Evolutionary conservation across 495 filamentous ascomycete genomes (phyloP), one percentile per base, ranked within the genome.

Genomic region (Hypoxylon fuscum): DNA sequence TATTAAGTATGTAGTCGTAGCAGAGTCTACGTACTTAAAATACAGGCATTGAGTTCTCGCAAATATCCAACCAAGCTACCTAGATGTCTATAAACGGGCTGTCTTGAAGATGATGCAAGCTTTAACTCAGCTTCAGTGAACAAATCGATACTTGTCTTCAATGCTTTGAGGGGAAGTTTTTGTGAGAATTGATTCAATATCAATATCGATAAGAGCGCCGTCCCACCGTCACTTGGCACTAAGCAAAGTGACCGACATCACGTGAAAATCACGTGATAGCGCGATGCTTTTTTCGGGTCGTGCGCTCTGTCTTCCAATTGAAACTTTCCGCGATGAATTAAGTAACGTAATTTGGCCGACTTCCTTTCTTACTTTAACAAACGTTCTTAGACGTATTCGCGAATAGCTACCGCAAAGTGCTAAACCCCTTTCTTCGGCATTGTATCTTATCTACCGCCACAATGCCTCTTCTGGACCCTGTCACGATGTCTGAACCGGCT

Each of bases 381-480:
- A 20, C 38, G 18, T 21, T 22, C 9, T 14, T 18, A 2, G 34
- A 37, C 34, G 34, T 14, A 22, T 48, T 41, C 9, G 17, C 14
- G 8, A 14, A 25, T 27, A 18, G 8, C 37, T 22, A 42, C 20
- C 10, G 22, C 17, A 37, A 32, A 12, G 20, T 18, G 14, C 25
- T 8, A 27, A 27, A 27, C 25, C 27, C 35, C n/a, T 37, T 58
- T 12, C 25, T 31, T 56, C 22, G 34, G 48, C 23, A 20, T 32
- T 41, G 52, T 43, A 11, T 14, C 14, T 29, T 11, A 14, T 25
- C 18, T 42, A 17, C 55, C 25, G 41, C 12, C 11, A 37, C 45
- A 11, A 77, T 76, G 75, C 64, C 72, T 12, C 62, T 73, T 38
- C 50, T 73, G 25, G 72, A 76, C 27, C 68, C 66, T 25, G 64